Conservation (phyloP, 2,329 filamentous ascomycete genomes). For the Clarireedia hainanense region DNA sequence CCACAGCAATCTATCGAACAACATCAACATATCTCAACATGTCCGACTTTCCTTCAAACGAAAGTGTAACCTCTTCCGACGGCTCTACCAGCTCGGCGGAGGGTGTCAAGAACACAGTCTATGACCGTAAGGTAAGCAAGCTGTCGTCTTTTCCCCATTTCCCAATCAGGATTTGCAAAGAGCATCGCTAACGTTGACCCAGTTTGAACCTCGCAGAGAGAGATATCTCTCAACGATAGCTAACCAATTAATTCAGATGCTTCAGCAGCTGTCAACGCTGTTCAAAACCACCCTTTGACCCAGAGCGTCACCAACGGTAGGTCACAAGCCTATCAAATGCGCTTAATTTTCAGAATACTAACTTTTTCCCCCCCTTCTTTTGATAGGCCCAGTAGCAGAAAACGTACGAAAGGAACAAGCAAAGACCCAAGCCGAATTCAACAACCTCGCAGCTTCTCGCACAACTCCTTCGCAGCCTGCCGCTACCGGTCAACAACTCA, state of each 20-base stretch:
- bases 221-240: neutral
- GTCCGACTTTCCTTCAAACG: conserved; percentile 8
- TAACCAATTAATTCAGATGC: conserved; percentile 23
- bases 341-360: neutral
- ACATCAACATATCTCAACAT: neutral
- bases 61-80: neutral
- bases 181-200: conserved; percentile 1
- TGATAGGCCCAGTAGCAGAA: conserved; percentile 48
- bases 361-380: conserved; percentile 10
- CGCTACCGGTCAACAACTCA: conserved; percentile 55
- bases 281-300: conserved; percentile 28
- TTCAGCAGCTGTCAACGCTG: conserved; percentile 26
- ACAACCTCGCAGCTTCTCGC: conserved; percentile 49
- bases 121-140: conserved; percentile 8
- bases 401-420: conserved; percentile 48
- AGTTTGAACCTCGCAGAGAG: conserved; percentile 1
- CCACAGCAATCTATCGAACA: neutral
- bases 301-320: conserved; percentile 27
- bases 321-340: conserved; percentile 9
- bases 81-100: conserved; percentile 1
- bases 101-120: conserved; percentile 7
- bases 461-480: conserved; percentile 45
- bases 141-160: neutral
- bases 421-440: conserved; percentile 49
- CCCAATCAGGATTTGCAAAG: neutral